Base-by-base conservation (phyloP, 305 asterid genomes). In the Solanum hybrid region DNA sequence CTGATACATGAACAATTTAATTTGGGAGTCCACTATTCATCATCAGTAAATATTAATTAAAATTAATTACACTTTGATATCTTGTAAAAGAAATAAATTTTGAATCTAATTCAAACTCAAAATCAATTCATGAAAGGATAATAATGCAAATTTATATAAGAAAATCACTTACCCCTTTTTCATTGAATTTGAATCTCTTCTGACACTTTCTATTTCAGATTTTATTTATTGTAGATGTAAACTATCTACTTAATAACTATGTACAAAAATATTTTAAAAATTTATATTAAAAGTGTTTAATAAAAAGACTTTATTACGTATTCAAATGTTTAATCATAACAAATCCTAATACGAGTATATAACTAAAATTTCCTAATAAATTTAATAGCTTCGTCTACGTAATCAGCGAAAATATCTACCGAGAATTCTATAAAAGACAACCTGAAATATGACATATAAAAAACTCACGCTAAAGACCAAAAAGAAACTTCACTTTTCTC, bases 1-100 rank as follows among this genome's bases (percentile, higher is more conserved):
- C 0, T 61, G 11, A 1, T 61, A 22, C 4, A 7, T 61, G 11
- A 61, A 61, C 4, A 7, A 7, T 61, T 61, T 61, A 61, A 20
- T 3, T 57, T 41, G n/a, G n/a, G 0, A 51, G 68, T 51, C 1
- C 68, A 51, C n/a, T 0, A 6, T 17, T 51, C n/a, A 51, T 61
- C 11, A 61, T 61, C 26, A 61, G 2, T 61, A 61, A 51, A 51
- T 14, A 51, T 51, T 61, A 61, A 61, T 61, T 61, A 8, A 20
- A 61, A 61, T 6, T 17, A 17, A 17, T 57, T 1, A 57, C 1
- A 1, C 1, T 57, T 3, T 41, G 57, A 41, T 12, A 41, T 41
- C 17, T 4, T 39, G 51, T 39, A 41, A 41, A 41, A 41, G 0
- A 39, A 57, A 57, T 6, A 6, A 57, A 17, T 7, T 20, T 20